Evolutionary conservation across 2,329 filamentous ascomycete genomes (phyloP), one percentile per base, ranked within the genome.

Genomic region (Penicillium aurantiogriseum): DNA sequence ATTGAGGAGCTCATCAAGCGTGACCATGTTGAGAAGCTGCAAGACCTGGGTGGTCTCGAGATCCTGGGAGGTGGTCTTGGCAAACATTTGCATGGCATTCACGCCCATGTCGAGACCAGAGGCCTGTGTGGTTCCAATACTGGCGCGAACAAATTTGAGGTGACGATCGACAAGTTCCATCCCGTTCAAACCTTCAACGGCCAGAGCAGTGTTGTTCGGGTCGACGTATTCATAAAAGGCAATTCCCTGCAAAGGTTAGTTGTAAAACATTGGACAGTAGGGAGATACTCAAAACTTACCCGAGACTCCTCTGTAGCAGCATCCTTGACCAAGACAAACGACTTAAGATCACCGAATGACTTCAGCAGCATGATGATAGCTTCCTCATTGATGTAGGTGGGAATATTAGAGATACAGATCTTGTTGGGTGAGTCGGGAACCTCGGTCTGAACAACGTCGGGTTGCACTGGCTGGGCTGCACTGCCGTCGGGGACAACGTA

Each of bases 11-110:
- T 99, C 94, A 68, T 99, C 94, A 0, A 92, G 83, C 0, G 94
- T 99, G 36, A 99, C 93, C 94, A 99, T 99, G 80, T 99, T 99
- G 70, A 99, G 85, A 60, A 99, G 80, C 77, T 96, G 93, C 59
- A 99, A 75, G 17, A 99, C 93, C 55, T 90, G 85, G 63, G 90
- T 90, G 59, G 88, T 86, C 66, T 96, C 92, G 35, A 89, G 81
- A 59, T 92, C 89, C 55, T 83, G 83, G 38, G 90, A 89, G 3
- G 88, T 91, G 21, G 94, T 96, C 57, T 93, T 92, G 38, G 94
- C 94, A 67, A 99, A 89, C 85, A 97, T 92, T 50, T 92, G 96
- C 87, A 99, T 97, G 62, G 94, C 94, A 67, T 94, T 95, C 61
- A 99, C 93, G 54, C 93, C 91, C 83, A 97, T 95, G 70, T 99